Base-by-base conservation (phyloP, 2,329 filamentous ascomycete genomes). In the Trichoderma sp. region DNA sequence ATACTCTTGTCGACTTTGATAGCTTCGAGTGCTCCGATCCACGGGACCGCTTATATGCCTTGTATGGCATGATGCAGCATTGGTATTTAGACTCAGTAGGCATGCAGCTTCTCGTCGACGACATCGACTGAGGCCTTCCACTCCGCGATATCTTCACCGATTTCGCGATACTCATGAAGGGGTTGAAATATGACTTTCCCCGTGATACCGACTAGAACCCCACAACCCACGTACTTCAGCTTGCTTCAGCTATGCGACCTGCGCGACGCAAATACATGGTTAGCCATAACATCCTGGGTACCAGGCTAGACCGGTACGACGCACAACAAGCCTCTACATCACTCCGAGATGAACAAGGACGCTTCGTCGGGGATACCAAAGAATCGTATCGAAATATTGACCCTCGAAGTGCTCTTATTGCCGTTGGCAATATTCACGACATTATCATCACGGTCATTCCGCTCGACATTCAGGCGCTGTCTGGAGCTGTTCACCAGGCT, bases 91-190 rank as follows among this genome's bases (percentile, higher is more conserved):
- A 58, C 19, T 47, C 56, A 1, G 26, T 26, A 6, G 43, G 41
- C n/a, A 58, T 47, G 56, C 56, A 48, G 6, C 26, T 47, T n/a
- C 56, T 58, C 5, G 28, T 58, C 12, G 56, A 58, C 7, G 48
- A 44, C 26, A 58, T 58, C 10, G 26, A 58, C 26, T 58, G 48
- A 5, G 56, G 39, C n/a, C 7, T 58, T 14, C 43, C 56, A n/a
- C 47, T 58, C 6, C 3, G 26, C 41, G 56, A 58, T 15, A 19
- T 58, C n/a, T 58, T 58, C n/a, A 58, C 56, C 0, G 24, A 58
- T 10, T 58, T 58, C 19, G 56, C 56, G 47, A 47, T 58, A 24
- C 56, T 34, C 56, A 58, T 58, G 56, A 58, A 48, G 56, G 34
- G 7, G n/a, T 12, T 47, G 10, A 34, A 7, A 1, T n/a, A 24